Evolutionary conservation across 169 alveolate genomes (phyloP), one percentile per base, ranked within the genome.

Genomic region (Plasmodium yoelii): DNA sequence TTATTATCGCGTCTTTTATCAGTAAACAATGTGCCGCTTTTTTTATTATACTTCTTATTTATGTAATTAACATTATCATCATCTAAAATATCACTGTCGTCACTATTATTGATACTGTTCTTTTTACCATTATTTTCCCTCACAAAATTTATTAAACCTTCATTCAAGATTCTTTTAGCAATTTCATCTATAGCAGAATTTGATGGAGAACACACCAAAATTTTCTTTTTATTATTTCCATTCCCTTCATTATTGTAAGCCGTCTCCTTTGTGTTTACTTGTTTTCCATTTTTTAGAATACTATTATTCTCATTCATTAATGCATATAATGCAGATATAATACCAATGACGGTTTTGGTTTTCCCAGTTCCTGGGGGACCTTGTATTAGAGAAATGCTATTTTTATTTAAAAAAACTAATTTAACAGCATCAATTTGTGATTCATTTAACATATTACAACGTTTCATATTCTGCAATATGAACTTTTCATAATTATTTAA

Each of bases 341-440:
- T 92, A 39, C 99, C 99, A 28, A 97, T 88, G 49, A 98, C 96
- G 0, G 99, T 98, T 67, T 96, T 96, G 1, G 99, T 98, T 92
- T 98, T 98, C 12, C 99, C 99, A 12, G 99, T 97, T 8, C 99
- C 99, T n/a, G 99, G 99, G 6, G 99, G 99, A 1, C 99, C 99
- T 77, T 98, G 99, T 22, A 97, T 96, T 18, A 98, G 94, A 34
- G 98, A 77, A 47, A 77, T 77, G 44, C 44, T 63, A 77, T 77
- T 77, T 67, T 82, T 82, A 68, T 82, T 82, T 68, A 56, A 60
- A 24, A 82, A 69, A 68, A 82, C 84, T 72, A 82, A 67, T 82
- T 82, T 82, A 13, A 82, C 86, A 19, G 90, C 90, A 28, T 82
- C 84, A 15, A 82, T 68, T 67, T 82, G 90, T 7, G 90, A 82